A percentile compares a stretch with the other conserved stretches of the same genome.
phyloP scores from a whole-genome alignment of 2,329 filamentous ascomycete genomes.

The Chaetomium sp. region DNA sequence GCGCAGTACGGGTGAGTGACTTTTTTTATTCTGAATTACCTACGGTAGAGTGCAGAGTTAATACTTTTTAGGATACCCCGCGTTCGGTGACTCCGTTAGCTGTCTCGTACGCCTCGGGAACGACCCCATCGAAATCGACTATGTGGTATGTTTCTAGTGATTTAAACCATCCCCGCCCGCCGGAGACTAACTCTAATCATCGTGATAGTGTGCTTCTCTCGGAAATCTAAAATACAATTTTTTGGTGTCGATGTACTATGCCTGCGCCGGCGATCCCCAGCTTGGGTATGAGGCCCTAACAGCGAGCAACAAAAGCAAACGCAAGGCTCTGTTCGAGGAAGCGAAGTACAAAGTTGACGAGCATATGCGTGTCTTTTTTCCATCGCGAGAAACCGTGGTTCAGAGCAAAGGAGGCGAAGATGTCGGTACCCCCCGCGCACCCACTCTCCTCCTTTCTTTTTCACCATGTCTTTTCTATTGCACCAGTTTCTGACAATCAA shows the following conservation, averaged over 20 bases:
- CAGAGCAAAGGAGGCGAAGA: constrained; percentile 56
- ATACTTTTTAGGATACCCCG: constrained; percentile 56
- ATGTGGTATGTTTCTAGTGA: constrained; percentile 48
- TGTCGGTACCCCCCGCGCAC: constrained; percentile 35
- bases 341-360: constrained; percentile 31
- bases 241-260: constrained; percentile 49
- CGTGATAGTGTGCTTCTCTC: constrained; percentile 66
- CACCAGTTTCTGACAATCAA: not conserved
- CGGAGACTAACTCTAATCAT: not conserved
- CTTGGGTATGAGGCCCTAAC: constrained; percentile 39
- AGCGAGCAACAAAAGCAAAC: constrained; percentile 27
- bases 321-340: constrained; percentile 22
- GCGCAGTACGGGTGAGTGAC: constrained; percentile 37
- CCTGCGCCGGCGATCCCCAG: constrained; percentile 45
- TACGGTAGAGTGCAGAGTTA: not conserved
- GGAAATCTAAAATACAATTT: constrained; percentile 67
- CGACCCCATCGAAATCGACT: constrained; percentile 60
- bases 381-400: constrained; percentile 62
- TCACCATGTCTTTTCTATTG: not conserved
- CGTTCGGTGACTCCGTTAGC: constrained; percentile 61
- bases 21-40: not conserved
- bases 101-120: constrained; percentile 54
- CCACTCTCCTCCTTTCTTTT: not conserved
- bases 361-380: constrained; percentile 72
- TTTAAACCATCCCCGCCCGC: not conserved